Conservation (phyloP, 192 early-diverging fungal species). For the Coemansia sp. region DNA sequence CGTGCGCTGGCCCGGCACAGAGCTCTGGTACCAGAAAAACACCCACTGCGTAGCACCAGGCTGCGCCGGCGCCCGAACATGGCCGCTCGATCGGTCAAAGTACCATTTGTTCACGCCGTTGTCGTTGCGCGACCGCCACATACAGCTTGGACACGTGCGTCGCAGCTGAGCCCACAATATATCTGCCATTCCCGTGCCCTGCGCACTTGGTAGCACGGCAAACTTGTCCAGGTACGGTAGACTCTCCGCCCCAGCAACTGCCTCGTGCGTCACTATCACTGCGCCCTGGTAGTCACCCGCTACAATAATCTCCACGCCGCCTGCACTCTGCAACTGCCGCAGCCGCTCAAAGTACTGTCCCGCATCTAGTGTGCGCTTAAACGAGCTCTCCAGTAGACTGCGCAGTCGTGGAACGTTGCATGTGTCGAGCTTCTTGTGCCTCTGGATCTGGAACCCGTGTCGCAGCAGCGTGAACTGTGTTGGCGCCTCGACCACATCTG, state of each 20-base stretch:
- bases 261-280: conserved; percentile 75
- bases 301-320: conserved; percentile 64
- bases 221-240: conserved; percentile 88
- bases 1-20: conserved; percentile 2
- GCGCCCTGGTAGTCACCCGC: conserved; percentile 93
- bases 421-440: conserved; percentile 53
- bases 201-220: conserved; percentile 76
- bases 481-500: background rate
- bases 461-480: conserved; percentile 74
- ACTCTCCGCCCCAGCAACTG: conserved; percentile 6
- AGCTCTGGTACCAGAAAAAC: conserved; percentile 71
- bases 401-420: conserved; percentile 53
- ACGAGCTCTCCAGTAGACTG: conserved; percentile 71
- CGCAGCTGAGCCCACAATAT: conserved; percentile 86
- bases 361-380: conserved; percentile 60
- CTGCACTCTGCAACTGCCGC: conserved; percentile 55
- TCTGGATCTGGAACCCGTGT: conserved; percentile 66
- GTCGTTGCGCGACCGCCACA: conserved; percentile 80
- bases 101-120: conserved; percentile 98
- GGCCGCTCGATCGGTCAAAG: conserved; percentile 88
- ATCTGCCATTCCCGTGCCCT: conserved; percentile 92
- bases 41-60: conserved; percentile 65
- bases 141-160: conserved; percentile 62
- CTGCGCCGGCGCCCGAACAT: conserved; percentile 40
- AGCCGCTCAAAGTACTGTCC: conserved; percentile 55